These are phyloP conservation scores for Stellera chamaejasme DNA, from an alignment of 345 rosid genomes.

Conservation along the genomic window DNA sequence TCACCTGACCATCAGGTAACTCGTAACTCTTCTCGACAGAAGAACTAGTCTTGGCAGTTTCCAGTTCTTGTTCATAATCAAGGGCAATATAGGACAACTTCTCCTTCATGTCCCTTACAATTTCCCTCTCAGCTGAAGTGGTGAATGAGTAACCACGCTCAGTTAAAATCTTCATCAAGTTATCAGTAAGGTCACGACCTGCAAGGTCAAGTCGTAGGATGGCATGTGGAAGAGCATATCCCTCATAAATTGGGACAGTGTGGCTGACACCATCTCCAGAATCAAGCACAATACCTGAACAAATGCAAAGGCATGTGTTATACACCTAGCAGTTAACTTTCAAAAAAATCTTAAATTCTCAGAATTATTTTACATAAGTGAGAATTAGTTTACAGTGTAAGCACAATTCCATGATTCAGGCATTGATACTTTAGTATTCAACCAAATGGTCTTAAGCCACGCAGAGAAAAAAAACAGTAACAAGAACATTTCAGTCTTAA, in stretches of 20 bases:
- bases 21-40: conserved; percentile 62
- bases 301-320: background rate
- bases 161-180: conserved; percentile 60
- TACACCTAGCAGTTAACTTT: too few relatives aligned
- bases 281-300: conserved; percentile 42
- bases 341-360: too few relatives aligned
- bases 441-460: too few relatives aligned
- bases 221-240: conserved; percentile 65
- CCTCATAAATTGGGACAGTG: conserved; percentile 67
- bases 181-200: conserved; percentile 64
- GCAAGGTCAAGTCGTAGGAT: conserved; percentile 66
- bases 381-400: too few relatives aligned
- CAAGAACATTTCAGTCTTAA: too few relatives aligned
- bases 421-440: too few relatives aligned
- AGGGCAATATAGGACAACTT: conserved; percentile 58
- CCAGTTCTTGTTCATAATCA: conserved; percentile 59
- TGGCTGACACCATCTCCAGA: conserved; percentile 82
- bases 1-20: conserved; percentile 68
- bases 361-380: too few relatives aligned
- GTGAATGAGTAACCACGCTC: conserved; percentile 80
- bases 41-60: conserved; percentile 51
- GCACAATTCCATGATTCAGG: too few relatives aligned
- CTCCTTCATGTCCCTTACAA: conserved; percentile 69
- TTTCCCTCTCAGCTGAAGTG: conserved; percentile 67
- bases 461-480: too few relatives aligned